Percentiles rank a stretch among this genome's conserved stretches.
These are phyloP conservation scores for Aspergillus olivimuriae DNA, from an alignment of 495 filamentous ascomycete genomes.

Conservation along the genomic window DNA sequence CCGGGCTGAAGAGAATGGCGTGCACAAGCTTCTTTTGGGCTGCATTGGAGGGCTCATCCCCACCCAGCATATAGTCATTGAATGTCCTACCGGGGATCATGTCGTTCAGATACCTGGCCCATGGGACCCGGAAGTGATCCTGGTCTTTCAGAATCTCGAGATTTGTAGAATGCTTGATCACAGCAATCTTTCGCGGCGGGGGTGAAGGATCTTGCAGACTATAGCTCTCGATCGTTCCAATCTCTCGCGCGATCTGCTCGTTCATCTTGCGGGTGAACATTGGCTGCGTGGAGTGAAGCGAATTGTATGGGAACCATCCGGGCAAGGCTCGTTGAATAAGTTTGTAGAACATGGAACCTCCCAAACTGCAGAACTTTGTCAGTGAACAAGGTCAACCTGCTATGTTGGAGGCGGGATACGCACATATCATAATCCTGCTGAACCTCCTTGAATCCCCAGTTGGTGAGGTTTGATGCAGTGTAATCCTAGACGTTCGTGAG, in stretches of 20 bases:
- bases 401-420: constrained; percentile 50
- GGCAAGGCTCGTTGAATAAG: constrained; percentile 62
- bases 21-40: constrained; percentile 10
- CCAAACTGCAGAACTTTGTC: no score
- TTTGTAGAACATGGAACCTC: constrained; percentile 68
- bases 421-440: neutral
- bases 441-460: constrained; percentile 39
- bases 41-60: constrained; percentile 36
- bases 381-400: no score
- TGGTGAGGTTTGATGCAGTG: constrained; percentile 68
- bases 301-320: constrained; percentile 58
- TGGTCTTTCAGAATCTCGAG: constrained; percentile 7
- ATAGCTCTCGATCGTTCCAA: constrained; percentile 53
- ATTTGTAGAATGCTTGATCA: constrained; percentile 4
- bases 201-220: constrained; percentile 55
- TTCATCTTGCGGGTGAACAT: constrained; percentile 60
- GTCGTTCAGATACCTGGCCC: neutral
- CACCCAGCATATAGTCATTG: constrained; percentile 47
- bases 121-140: constrained; percentile 7
- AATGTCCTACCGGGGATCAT: neutral
- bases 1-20: neutral
- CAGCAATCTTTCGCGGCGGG: constrained; percentile 2
- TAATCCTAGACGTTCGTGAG: no score
- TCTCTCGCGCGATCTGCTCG: constrained; percentile 42
- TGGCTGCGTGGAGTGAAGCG: constrained; percentile 64